Base-by-base conservation (phyloP, 768 basidiomycete species). In the Asterophora lycoperdoides region DNA sequence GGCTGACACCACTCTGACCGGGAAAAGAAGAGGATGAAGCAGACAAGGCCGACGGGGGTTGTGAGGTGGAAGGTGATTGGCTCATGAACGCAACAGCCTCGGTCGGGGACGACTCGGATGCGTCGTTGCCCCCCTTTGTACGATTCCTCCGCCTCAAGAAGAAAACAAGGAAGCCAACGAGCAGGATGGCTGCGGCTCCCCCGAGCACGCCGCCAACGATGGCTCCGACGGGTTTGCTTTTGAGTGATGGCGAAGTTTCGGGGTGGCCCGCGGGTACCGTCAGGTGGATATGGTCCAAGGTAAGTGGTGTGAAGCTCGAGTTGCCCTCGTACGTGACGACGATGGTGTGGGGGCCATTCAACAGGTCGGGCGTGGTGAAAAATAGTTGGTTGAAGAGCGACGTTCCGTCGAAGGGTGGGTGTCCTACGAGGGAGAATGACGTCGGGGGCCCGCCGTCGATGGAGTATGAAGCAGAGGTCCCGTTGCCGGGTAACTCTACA, bases 331-430 rank as follows among this genome's bases (percentile, higher is more conserved):
- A 51, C 9, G 45, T 51, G 18, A 55, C 49, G 11, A 35, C 10
- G 4, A 55, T 15, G 13, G 44, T 20, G 36, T 55, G 53, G 14
- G 46, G 46, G 15, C 41, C 46, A 13, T 41, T 7, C 2, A 32
- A 1, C 35, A 55, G 49, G 3, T 44, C 15, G 6, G 53, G 46
- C 8, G 49, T 55, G 15, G 41, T 51, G 33, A 55, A 55, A 28
- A 55, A 51, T 1, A 8, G 14, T 14, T 55, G 41, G 9, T 48
- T 47, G 26, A 34, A 51, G 15, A 41, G n/a, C 2, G 41, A 18
- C 1, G 48, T 40, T 6, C 28, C 30, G 1, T 14, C 43, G 23
- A 4, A 17, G 17, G 41, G 6, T 14, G 53, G 17, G 34, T 33
- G 46, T 13, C 48, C 44, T 8, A n/a, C 32, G 10, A 55, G 28